Percentiles rank a stretch among this genome's conserved stretches.
Evolutionary conservation across 2,329 filamentous ascomycete species (phyloP).

Genomic region (Xylariales sp.): DNA sequence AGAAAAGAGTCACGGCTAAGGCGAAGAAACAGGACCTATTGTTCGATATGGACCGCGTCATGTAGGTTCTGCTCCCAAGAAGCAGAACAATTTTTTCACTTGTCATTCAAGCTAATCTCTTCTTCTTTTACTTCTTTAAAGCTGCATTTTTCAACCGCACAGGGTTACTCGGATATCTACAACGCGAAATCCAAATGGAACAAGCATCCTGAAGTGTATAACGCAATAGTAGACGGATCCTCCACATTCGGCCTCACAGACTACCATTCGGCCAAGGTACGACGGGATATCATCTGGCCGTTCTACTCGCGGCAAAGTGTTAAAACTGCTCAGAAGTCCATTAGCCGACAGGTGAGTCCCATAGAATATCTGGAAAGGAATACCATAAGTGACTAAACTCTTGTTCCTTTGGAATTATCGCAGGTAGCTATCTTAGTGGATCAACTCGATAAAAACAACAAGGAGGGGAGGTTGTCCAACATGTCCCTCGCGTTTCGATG

Average conservation of each 20-base stretch:
- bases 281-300: neutral
- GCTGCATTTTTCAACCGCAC: constrained; percentile 1
- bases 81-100: too few relatives aligned
- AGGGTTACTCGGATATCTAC: constrained; percentile 1
- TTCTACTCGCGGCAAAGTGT: neutral
- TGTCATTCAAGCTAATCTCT: neutral
- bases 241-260: constrained; percentile 1
- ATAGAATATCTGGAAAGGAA: neutral
- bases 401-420: neutral
- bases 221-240: neutral
- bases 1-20: neutral
- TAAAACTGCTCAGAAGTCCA: constrained; percentile 1
- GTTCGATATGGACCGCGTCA: neutral
- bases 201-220: constrained; percentile 2
- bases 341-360: neutral
- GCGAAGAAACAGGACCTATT: neutral
- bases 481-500: neutral
- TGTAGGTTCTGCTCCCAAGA: neutral
- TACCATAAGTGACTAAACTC: neutral
- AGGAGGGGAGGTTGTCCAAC: neutral
- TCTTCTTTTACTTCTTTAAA: neutral
- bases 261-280: neutral
- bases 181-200: neutral
- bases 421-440: neutral
- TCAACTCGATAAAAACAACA: neutral